Percentiles rank a stretch among this genome's conserved stretches.
phyloP scores from a whole-genome alignment of 345 rosid genomes.

The Gossypium rotundifolium region DNA sequence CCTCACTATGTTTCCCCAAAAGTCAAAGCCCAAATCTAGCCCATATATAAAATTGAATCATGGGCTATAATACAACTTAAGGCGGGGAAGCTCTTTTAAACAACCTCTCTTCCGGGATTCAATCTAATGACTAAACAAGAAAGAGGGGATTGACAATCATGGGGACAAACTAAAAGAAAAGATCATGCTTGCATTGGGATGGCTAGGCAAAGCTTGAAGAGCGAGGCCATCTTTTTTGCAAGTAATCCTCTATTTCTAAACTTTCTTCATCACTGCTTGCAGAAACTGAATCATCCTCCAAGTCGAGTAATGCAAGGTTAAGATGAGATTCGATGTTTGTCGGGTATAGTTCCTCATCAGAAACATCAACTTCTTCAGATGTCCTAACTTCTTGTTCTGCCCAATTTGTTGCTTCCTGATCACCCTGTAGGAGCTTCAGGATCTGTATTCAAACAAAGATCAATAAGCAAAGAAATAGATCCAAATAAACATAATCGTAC shows the following conservation, averaged over 20 bases:
- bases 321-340: slow-evolving; percentile 68
- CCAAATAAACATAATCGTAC: neutral
- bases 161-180: slow-evolving; percentile 18
- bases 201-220: slow-evolving; percentile 62
- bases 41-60: neutral
- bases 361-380: slow-evolving; percentile 34
- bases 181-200: neutral
- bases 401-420: slow-evolving; percentile 59
- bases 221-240: slow-evolving; percentile 74
- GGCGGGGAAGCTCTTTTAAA: slow-evolving; percentile 40
- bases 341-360: slow-evolving; percentile 45
- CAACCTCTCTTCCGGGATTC: slow-evolving; percentile 56
- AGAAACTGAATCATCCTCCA: slow-evolving; percentile 68
- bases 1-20: neutral
- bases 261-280: slow-evolving; percentile 51
- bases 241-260: slow-evolving; percentile 64
- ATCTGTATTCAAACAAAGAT: slow-evolving; percentile 34
- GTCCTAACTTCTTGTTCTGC: slow-evolving; percentile 49
- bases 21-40: neutral
- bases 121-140: neutral
- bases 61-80: slow-evolving; percentile 5
- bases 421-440: slow-evolving; percentile 77
- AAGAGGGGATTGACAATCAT: neutral
- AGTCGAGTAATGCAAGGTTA: slow-evolving; percentile 68
- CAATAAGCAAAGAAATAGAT: neutral